Evolutionary conservation across 306 rosid species (phyloP), one percentile per base, ranked within the genome.

Genomic region (Carpinus viminea): DNA sequence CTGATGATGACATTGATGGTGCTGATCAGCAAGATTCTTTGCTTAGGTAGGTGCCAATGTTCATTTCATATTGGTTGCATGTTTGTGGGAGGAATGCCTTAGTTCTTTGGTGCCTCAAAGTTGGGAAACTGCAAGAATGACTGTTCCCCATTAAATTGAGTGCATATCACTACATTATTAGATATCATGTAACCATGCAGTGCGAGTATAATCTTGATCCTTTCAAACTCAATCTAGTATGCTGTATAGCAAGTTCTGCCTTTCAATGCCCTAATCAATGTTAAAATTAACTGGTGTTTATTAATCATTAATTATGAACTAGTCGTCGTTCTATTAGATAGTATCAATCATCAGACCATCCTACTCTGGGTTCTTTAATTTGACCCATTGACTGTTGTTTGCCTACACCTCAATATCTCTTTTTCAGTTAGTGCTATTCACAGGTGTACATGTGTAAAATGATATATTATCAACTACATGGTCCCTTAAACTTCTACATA

Each of bases 11-110:
- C 71, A 78, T 81, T 45, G 87, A 85, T 80, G 69, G 83, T 75
- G 74, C 73, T n/a, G 96, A 93, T 80, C 86, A 74, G 72, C 96
- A 76, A 66, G 96, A 90, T 85, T 84, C 92, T 79, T 82, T 88
- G 73, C 80, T 82, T 48, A 96, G 98, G 98, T 93, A 46, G 76
- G 88, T 80, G 55, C 70, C 51, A 77, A 24, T 31, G 18, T 83
- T 47, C 78, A 73, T 41, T 5, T 16, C 73, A 45, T 72, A 15
- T 45, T 74, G 17, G 69, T 57, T 36, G 45, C 66, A 20, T 68
- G 74, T 77, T 59, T 76, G 38, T 43, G 46, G 72, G 50, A 48
- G 70, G 66, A 41, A 17, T 73, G 74, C 47, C 61, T 31, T 54
- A 34, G 6, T 17, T 59, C 72, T 60, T 66, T n/a, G 51, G 51